Conservation (phyloP, 371 early-diverging fungal genomes). For the Apophysomyces trapeziformis region DNA sequence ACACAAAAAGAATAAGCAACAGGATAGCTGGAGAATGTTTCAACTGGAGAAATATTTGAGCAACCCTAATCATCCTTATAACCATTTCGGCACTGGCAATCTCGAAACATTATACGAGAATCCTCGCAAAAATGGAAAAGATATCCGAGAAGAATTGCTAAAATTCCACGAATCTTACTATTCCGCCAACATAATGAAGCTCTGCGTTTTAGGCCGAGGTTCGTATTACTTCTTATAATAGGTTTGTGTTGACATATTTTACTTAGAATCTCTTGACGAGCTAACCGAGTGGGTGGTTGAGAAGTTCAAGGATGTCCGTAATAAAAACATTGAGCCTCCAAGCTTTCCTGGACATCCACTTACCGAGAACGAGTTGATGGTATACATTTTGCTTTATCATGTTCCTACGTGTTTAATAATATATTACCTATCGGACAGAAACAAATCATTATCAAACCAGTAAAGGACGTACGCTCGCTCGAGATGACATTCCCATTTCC, state of each 20-base stretch:
- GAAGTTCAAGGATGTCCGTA: slow-evolving; percentile 74
- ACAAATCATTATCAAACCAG: slow-evolving; percentile 79
- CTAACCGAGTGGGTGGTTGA: slow-evolving; percentile 81
- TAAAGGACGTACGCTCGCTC: slow-evolving; percentile 81
- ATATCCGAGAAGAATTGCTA: slow-evolving; percentile 84
- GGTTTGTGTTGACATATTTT: background rate
- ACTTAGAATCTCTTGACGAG: slow-evolving; percentile 79
- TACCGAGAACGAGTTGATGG: slow-evolving; percentile 71
- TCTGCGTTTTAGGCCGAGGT: slow-evolving; percentile 89
- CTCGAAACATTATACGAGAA: slow-evolving; percentile 80
- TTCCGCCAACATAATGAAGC: slow-evolving; percentile 94
- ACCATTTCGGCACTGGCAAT: slow-evolving; percentile 87
- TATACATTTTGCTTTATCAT: slow-evolving; percentile 26
- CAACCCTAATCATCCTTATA: slow-evolving; percentile 82
- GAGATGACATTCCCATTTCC: slow-evolving; percentile 88
- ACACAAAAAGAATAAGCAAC: slow-evolving; percentile 90
- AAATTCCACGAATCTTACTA: slow-evolving; percentile 90
- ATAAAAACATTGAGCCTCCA: slow-evolving; percentile 76
- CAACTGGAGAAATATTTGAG: slow-evolving; percentile 83
- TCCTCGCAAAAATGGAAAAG: slow-evolving; percentile 73
- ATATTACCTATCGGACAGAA: slow-evolving; percentile 46
- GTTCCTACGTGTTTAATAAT: background rate
- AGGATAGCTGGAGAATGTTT: slow-evolving; percentile 84
- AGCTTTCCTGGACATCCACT: slow-evolving; percentile 76
- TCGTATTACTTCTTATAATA: background rate